Conservation (phyloP, 2,329 filamentous ascomycete genomes). For the Exophiala dermatitidis region DNA sequence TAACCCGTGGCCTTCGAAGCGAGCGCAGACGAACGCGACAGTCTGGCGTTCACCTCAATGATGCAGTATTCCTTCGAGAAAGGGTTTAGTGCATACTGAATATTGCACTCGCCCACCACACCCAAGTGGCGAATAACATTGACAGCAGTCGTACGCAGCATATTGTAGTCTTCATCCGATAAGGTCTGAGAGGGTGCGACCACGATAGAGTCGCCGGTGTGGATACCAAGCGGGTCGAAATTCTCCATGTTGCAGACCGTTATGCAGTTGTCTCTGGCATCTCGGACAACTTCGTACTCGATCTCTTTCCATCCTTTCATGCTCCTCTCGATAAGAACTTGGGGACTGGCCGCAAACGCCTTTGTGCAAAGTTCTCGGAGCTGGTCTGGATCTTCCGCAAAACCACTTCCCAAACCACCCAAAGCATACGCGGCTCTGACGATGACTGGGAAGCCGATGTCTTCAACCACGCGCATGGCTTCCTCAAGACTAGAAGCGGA, state of each 20-base stretch:
- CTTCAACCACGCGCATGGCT: slow-evolving; percentile 77
- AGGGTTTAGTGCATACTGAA: slow-evolving; percentile 95
- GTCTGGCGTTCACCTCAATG: slow-evolving; percentile 95
- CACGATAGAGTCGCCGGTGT: slow-evolving; percentile 96
- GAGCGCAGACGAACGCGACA: slow-evolving; percentile 89
- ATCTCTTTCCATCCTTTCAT: slow-evolving; percentile 99
- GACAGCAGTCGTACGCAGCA: slow-evolving; percentile 93
- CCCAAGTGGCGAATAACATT: slow-evolving; percentile 96
- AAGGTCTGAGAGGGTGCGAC: slow-evolving; percentile 95
- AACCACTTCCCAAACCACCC: slow-evolving; percentile 89
- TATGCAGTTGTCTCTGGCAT: slow-evolving; percentile 95
- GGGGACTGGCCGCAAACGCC: slow-evolving; percentile 88
- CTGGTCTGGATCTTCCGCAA: slow-evolving; percentile 80
- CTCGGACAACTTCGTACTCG: slow-evolving; percentile 95
- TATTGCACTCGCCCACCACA: slow-evolving; percentile 97
- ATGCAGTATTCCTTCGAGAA: slow-evolving; percentile 96
- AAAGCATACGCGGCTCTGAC: slow-evolving; percentile 93
- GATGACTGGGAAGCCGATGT: slow-evolving; percentile 94
- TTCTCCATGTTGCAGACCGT: slow-evolving; percentile 99
- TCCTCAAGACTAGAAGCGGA: slow-evolving; percentile 85
- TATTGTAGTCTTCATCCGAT: slow-evolving; percentile 97
- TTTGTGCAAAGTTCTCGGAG: slow-evolving; percentile 85
- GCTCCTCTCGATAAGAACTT: slow-evolving; percentile 92
- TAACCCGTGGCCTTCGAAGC: slow-evolving; percentile 97
- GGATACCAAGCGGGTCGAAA: slow-evolving; percentile 95